These are phyloP conservation scores for Sanghuangporus sanghuang DNA, from an alignment of 1,284 basidiomycete species.

Conservation along the genomic window DNA sequence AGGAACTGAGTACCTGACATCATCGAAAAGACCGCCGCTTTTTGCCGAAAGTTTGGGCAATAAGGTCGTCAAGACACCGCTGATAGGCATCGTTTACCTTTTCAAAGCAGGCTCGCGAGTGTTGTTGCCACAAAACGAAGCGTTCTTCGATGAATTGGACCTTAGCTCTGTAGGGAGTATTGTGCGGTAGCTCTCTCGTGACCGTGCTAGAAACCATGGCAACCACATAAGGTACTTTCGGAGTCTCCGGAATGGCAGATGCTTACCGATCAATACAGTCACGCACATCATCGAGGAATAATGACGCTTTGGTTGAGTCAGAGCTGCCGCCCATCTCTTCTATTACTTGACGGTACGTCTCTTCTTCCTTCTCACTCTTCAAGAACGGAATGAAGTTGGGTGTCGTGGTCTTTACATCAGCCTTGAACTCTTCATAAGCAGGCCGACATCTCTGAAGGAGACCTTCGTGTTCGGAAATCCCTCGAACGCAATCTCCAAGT, in stretches of 20 bases:
- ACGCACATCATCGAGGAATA: constrained; percentile 30
- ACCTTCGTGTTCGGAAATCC: background rate
- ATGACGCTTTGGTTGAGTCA: background rate
- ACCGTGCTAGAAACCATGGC: background rate
- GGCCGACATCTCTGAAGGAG: background rate
- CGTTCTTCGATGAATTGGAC: constrained; percentile 23
- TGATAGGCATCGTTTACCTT: constrained; percentile 22
- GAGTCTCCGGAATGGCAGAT: background rate
- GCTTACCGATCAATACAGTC: constrained; percentile 29
- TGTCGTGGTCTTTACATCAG: background rate
- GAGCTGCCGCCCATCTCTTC: constrained; percentile 7
- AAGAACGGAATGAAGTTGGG: constrained; percentile 1
- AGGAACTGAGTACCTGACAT: constrained; percentile 24
- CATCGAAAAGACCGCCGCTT: constrained; percentile 21
- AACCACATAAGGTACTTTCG: background rate
- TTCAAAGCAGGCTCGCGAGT: constrained; percentile 28
- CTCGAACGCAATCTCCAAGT: background rate
- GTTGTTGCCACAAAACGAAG: constrained; percentile 29
- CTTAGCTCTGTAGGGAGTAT: constrained; percentile 31
- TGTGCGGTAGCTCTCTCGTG: constrained; percentile 31
- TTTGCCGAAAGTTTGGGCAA: constrained; percentile 27
- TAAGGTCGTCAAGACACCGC: constrained; percentile 20
- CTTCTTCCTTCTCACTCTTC: background rate
- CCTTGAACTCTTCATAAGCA: background rate
- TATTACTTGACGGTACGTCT: background rate